These are phyloP conservation scores for Parathielavia appendiculata DNA, from an alignment of 495 filamentous ascomycete genomes.

Conservation along the genomic window DNA sequence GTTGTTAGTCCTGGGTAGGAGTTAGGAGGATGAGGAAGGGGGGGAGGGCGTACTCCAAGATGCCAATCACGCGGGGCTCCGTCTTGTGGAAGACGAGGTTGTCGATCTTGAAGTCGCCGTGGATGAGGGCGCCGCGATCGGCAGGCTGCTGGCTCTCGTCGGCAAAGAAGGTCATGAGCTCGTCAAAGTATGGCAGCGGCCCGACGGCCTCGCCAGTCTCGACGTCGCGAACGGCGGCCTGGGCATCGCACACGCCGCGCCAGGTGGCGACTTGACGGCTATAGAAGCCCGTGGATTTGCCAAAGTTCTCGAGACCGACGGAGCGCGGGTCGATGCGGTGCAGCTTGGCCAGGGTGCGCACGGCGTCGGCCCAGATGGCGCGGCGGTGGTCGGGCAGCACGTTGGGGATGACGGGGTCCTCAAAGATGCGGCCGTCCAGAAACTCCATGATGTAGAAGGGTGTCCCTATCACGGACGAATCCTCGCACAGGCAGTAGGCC, in stretches of 20 bases:
- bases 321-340: slow-evolving; percentile 65
- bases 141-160: slow-evolving; percentile 63
- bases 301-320: slow-evolving; percentile 66
- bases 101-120: slow-evolving; percentile 98
- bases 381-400: slow-evolving; percentile 63
- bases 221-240: slow-evolving; percentile 67
- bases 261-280: slow-evolving; percentile 81
- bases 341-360: slow-evolving; percentile 77
- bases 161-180: slow-evolving; percentile 73
- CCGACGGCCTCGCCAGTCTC: slow-evolving; percentile 74
- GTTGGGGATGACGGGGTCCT: slow-evolving; percentile 75
- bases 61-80: slow-evolving; percentile 83
- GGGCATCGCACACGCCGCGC: slow-evolving; percentile 66
- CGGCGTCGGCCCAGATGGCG: slow-evolving; percentile 80
- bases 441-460: slow-evolving; percentile 97
- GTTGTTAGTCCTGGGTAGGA: neutral
- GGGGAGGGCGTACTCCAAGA: slow-evolving; percentile 64
- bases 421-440: slow-evolving; percentile 85
- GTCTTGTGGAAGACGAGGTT: slow-evolving; percentile 91
- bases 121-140: slow-evolving; percentile 74
- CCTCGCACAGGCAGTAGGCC: slow-evolving; percentile 81
- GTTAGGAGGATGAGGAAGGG: neutral
- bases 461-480: slow-evolving; percentile 71
- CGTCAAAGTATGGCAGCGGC: slow-evolving; percentile 72
- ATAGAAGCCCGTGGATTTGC: slow-evolving; percentile 75